These are phyloP conservation scores for Suhomyces taliae DNA, from an alignment of 1,139 yeast species.

Conservation along the genomic window DNA sequence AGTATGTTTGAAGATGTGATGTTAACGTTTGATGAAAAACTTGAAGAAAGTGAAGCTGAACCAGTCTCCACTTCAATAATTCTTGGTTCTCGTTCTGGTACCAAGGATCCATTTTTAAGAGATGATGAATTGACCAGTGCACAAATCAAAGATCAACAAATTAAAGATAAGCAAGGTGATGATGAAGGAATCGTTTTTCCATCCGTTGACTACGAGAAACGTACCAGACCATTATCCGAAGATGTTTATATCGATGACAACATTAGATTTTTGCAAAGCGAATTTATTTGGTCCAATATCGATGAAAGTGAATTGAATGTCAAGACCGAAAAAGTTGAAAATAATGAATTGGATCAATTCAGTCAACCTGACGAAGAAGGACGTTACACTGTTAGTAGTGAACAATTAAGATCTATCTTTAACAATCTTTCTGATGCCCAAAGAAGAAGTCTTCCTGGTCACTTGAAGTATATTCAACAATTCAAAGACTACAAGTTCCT, in stretches of 20 bases:
- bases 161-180: slow-evolving; percentile 25
- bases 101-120: slow-evolving; percentile 37
- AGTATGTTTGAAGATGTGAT: slow-evolving; percentile 37
- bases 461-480: slow-evolving; percentile 41
- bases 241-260: slow-evolving; percentile 38
- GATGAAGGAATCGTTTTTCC: slow-evolving; percentile 3
- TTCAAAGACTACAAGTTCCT: slow-evolving; percentile 38
- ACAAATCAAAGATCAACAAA: slow-evolving; percentile 44
- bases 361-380: slow-evolving; percentile 12
- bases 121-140: slow-evolving; percentile 48
- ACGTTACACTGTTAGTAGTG: slow-evolving; percentile 25
- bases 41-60: slow-evolving; percentile 4
- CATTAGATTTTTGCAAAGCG: slow-evolving; percentile 32
- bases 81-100: neutral
- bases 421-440: slow-evolving; percentile 29
- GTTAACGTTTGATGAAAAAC: slow-evolving; percentile 12
- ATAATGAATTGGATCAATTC: neutral
- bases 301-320: slow-evolving; percentile 8
- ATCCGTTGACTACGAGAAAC: slow-evolving; percentile 1
- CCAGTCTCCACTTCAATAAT: neutral
- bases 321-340: slow-evolving; percentile 2
- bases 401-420: slow-evolving; percentile 32
- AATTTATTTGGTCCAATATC: slow-evolving; percentile 30
- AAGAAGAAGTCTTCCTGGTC: slow-evolving; percentile 35
- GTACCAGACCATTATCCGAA: slow-evolving; percentile 17